Evolutionary conservation across 805 yeast genomes (phyloP).

Genomic region (Candida tibetensis): DNA sequence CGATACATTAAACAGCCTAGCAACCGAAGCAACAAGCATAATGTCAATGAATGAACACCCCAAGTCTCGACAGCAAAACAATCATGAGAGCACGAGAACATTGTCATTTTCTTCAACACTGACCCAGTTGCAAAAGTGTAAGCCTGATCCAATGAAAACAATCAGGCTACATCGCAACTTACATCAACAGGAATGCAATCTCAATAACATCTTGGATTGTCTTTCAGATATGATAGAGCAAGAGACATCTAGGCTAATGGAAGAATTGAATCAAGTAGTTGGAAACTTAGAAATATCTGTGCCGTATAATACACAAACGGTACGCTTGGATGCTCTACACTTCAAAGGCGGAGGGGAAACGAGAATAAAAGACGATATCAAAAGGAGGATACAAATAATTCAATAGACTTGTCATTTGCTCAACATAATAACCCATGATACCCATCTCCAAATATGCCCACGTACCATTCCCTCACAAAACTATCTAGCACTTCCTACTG

Average conservation of each 20-base stretch:
- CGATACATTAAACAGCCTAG: constrained; percentile 4
- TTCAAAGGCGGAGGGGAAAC: background rate
- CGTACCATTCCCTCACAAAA: no score
- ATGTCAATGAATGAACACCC: constrained; percentile 4
- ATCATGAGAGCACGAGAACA: background rate
- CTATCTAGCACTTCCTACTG: no score
- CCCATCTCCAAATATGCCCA: background rate
- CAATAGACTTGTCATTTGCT: background rate
- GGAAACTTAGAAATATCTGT: constrained; percentile 6
- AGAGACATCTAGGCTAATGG: constrained; percentile 4
- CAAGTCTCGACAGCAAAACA: background rate
- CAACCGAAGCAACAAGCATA: constrained; percentile 7
- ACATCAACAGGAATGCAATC: constrained; percentile 3
- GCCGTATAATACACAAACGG: constrained; percentile 6
- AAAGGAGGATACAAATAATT: background rate
- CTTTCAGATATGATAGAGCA: constrained; percentile 6
- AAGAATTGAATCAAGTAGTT: constrained; percentile 1
- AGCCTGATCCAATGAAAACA: background rate
- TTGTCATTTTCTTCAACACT: background rate
- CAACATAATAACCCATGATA: background rate
- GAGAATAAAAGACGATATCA: background rate
- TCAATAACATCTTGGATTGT: constrained; percentile 7
- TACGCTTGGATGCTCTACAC: background rate
- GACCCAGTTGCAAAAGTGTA: background rate
- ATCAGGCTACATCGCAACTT: constrained; percentile 1